Evolutionary conservation across 140 eudicot genomes (phyloP), one percentile per base, ranked within the genome.

Genomic region (Ambrosia hybrid): DNA sequence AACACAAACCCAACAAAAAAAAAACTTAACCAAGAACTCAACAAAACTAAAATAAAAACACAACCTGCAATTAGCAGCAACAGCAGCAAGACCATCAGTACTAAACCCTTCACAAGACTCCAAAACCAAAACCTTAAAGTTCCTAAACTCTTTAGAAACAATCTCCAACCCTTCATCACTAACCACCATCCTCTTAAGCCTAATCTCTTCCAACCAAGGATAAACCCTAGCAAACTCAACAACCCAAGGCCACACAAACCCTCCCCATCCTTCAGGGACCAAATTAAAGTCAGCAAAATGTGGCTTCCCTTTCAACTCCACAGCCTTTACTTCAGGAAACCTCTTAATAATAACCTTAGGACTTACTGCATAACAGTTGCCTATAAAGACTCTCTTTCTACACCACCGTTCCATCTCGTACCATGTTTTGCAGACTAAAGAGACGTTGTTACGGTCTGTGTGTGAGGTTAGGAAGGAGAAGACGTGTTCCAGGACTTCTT

Each of bases 221-320:
- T 87, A 89, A 2, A 83, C 93, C 74, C 43, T 74, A 5, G 86
- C 70, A 83, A 92, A 76, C 0, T 89, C 88, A 56, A 26, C 68
- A 15, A 89, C 71, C 98, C 98, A 89, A 0, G 98, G 96, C 41
- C 37, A 61, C 13, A 79, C 81, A 67, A 75, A 85, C 16, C 84
- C 99, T 26, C 99, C 99, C 99, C 99, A 93, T 0, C 97, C 99
- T 4, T 93, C 97, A 17, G 99, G 99, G 49, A 93, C 96, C 74
- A 93, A 85, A 84, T 86, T 84, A 39, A 87, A 93, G 64, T 93
- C 99, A 5, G 99, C 99, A 63, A 93, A 93, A 85, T 93, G 99
- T 48, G 99, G 99, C 72, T 90, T 93, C 39, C 99, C 99, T 56
- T 93, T 93, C 38, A 93, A 51, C 79, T 85, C 89, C 57, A 93